Evolutionary conservation across 805 yeast species (phyloP), one percentile per base, ranked within the genome.

Genomic region (Candida boidinii): DNA sequence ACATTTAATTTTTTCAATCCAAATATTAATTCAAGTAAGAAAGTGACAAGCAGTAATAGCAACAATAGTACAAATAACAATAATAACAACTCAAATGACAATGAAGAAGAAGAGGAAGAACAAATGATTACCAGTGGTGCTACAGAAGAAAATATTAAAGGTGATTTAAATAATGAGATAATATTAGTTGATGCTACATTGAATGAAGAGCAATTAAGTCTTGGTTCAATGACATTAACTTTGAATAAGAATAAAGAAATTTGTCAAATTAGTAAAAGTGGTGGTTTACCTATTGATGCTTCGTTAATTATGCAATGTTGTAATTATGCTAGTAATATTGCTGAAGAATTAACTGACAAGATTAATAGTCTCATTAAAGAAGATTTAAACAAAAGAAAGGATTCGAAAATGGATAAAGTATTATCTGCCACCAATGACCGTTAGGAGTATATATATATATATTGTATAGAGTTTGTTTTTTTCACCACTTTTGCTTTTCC

Each of bases 241-340:
- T 58, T 88, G 36, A 92, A 92, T 54, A 85, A 82, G 45, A 90
- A 90, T 51, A 72, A 90, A 43, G 98, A 92, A 48, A 64, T 92
- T 7, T 88, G 95, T 30, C 98, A 92, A 53, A 67, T 92, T 19
- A 70, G 81, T 27, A 92, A 90, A 50, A 83, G 87, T 21, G 98
- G 97, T 31, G 96, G 95, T 0, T 61, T 83, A 29, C 83, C 88
- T 6, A 73, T 90, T 42, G 88, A 84, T 47, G 85, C 92, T 0
- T 49, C 68, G 23, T 61, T 70, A 17, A 58, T 90, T 31, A 62
- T 85, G 64, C 74, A 76, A 17, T 79, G 92, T 51, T 70, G 82
- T 21, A 71, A 70, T 37, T 62, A 68, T 36, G 92, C 95, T 2
- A 74, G 71, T 46, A 51, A 54, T 4, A 67, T 78, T 21, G 92